A percentile compares a stretch with the other conserved stretches of the same genome.
Conservation (phyloP, 306 rosid species). For the Mimosa pudica region DNA sequence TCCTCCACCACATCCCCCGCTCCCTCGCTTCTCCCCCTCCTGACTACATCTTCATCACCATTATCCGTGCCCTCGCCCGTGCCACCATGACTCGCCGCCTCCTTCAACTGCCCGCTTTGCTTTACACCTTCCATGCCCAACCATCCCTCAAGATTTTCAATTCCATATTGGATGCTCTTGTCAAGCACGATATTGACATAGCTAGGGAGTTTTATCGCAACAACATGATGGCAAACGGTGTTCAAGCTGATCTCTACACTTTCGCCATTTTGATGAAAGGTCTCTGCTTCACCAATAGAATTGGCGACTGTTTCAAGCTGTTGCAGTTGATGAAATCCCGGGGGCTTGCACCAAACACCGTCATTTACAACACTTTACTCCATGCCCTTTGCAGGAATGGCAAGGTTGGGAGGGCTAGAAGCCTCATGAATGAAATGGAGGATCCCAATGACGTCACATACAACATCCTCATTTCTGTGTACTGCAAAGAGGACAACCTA, state of each 20-base stretch:
- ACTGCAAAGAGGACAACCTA: conserved; percentile 65
- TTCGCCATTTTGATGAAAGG: conserved; percentile 80
- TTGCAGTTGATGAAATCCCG: conserved; percentile 66
- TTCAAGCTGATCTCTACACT: conserved; percentile 67
- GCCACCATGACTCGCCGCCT: conserved; percentile 54
- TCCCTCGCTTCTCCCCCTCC: conserved; percentile 58
- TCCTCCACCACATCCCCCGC: conserved; percentile 76
- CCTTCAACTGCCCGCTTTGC: conserved; percentile 58
- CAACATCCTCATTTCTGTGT: conserved; percentile 64
- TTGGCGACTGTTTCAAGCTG: conserved; percentile 74
- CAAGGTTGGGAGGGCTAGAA: conserved; percentile 77
- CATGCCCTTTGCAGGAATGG: conserved; percentile 80
- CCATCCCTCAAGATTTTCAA: conserved; percentile 70
- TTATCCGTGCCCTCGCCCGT: conserved; percentile 56
- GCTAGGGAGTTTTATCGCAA: conserved; percentile 76
- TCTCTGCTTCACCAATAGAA: conserved; percentile 66
- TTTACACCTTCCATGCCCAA: conserved; percentile 38
- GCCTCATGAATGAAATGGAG: conserved; percentile 75
- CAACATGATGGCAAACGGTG: conserved; percentile 65
- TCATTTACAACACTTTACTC: conserved; percentile 71
- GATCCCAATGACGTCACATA: conserved; percentile 65
- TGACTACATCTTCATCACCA: conserved; percentile 59
- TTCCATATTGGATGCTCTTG: conserved; percentile 69
- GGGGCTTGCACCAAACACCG: conserved; percentile 59
- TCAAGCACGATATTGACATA: conserved; percentile 72